Evolutionary conservation across 2,329 filamentous ascomycete genomes (phyloP), one percentile per base, ranked within the genome.

Genomic region (Elsinoe necatrix): DNA sequence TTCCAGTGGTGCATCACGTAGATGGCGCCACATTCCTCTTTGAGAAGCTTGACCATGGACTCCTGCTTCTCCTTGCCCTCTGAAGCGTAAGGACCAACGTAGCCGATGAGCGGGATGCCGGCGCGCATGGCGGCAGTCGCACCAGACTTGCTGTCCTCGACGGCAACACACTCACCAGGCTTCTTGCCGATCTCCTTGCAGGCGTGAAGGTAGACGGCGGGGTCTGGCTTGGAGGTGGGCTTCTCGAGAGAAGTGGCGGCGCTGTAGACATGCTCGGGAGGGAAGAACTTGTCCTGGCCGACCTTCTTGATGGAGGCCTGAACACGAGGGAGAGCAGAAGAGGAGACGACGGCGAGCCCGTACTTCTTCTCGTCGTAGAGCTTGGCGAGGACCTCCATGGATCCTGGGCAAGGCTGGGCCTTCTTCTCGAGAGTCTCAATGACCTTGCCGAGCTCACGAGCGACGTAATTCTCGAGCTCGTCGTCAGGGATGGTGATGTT

Each of bases 211-310:
- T 95, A 95, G 73, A 95, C 86, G 63, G 88, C 87, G 16, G 91
- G 90, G 72, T 95, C 87, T 14, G 90, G 90, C 80, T 95, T 95
- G 72, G 83, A 87, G 56, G 88, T 91, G n/a, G 90, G 90, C 67
- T 77, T 82, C 57, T 81, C 76, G 64, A 95, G 80, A 58, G 84
- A 89, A 29, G 84, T 88, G 57, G 89, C 89, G 56, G 90, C 90
- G 43, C 84, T 89, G 80, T 87, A 95, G 69, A 95, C 79, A 63
- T 83, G 79, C 63, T 88, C 80, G 25, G 78, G 73, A n/a, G 76
- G 75, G 75, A 95, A 95, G 79, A 83, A 95, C 72, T 85, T 83
- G 71, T 84, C 84, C 70, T 92, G 86, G 60, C 80, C 82, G 59
- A 88, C 86, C 75, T 89, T 91, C 68, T 86, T 80, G 65, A 95